Percentiles rank a stretch among this genome's conserved stretches.
Conservation (phyloP, 495 filamentous ascomycete genomes). For the Polyplosphaeria fusca region DNA sequence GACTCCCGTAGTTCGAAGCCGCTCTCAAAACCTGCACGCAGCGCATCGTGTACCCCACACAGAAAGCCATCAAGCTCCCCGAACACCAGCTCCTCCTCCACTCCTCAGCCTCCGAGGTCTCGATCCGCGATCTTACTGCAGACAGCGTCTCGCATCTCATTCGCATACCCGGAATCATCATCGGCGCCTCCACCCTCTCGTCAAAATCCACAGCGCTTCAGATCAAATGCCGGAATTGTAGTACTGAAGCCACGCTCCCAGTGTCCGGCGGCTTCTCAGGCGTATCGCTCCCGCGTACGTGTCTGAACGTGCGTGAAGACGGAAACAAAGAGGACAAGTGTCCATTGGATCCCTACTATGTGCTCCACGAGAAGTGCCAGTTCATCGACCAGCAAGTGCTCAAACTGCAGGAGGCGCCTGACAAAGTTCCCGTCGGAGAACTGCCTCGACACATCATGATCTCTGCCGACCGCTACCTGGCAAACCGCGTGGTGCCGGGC, state of each 20-base stretch:
- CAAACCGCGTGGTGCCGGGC: slow-evolving; percentile 93
- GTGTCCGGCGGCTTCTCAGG: slow-evolving; percentile 84
- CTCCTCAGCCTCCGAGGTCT: slow-evolving; percentile 82
- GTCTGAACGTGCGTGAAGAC: slow-evolving; percentile 58
- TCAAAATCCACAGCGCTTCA: slow-evolving; percentile 87
- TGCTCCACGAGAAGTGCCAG: slow-evolving; percentile 87
- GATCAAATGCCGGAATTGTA: slow-evolving; percentile 87
- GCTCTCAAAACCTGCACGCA: slow-evolving; percentile 89
- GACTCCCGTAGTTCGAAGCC: slow-evolving; percentile 69
- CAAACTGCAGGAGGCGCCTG: slow-evolving; percentile 96
- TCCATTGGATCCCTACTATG: slow-evolving; percentile 91
- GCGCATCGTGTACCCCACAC: slow-evolving; percentile 79
- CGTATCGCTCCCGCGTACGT: slow-evolving; percentile 75
- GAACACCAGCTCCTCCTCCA: slow-evolving; percentile 95
- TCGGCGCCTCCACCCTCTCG: slow-evolving; percentile 92
- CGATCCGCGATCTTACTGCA: slow-evolving; percentile 91
- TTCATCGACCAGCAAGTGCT: slow-evolving; percentile 99
- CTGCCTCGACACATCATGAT: slow-evolving; percentile 91
- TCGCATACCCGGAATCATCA: slow-evolving; percentile 94
- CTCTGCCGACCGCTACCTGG: slow-evolving; percentile 91
- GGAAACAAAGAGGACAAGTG: slow-evolving; percentile 57
- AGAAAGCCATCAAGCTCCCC: slow-evolving; percentile 67
- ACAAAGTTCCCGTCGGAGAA: slow-evolving; percentile 97
- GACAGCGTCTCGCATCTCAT: slow-evolving; percentile 92
- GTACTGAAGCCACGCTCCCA: slow-evolving; percentile 64